A percentile compares a stretch with the other conserved stretches of the same genome.
phyloP scores from a whole-genome alignment of 2,329 filamentous ascomycete genomes.

The Xylaria arbuscula region DNA sequence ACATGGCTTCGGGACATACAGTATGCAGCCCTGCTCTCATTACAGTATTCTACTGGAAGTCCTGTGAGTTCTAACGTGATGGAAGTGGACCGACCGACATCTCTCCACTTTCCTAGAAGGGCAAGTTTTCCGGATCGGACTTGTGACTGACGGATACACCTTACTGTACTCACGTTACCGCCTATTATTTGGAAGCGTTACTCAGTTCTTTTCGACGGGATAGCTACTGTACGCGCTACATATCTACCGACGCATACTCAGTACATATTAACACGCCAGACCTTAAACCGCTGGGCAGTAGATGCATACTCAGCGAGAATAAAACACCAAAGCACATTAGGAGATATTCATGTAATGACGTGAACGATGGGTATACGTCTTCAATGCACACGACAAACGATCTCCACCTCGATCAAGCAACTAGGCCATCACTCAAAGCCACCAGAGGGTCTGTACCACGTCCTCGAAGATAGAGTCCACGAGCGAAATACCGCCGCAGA shows the following conservation, averaged over 20 bases:
- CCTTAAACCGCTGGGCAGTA: too few species aligned
- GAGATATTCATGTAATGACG: too few species aligned
- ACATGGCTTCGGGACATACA: constrained; percentile 9
- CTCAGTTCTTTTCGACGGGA: neutral
- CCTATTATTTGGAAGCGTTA: neutral
- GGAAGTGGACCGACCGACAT: constrained; percentile 20
- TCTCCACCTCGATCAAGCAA: neutral
- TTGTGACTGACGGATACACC: neutral
- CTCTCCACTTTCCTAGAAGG: constrained; percentile 40
- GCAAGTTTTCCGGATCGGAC: constrained; percentile 32
- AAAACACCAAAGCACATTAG: too few species aligned
- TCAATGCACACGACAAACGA: neutral
- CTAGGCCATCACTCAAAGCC: neutral
- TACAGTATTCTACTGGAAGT: neutral
- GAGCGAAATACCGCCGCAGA: constrained; percentile 2
- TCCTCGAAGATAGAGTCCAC: neutral
- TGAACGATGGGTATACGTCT: neutral
- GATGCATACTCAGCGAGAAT: too few species aligned
- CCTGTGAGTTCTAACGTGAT: constrained; percentile 9
- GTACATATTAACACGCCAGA: too few species aligned
- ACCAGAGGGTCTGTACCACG: neutral
- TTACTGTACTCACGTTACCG: neutral
- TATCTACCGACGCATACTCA: too few species aligned
- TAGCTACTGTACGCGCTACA: too few species aligned
- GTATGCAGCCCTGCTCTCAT: constrained; percentile 24